phyloP scores from a whole-genome alignment of 192 early-diverging fungal species.

The Paraglomus occultum region DNA sequence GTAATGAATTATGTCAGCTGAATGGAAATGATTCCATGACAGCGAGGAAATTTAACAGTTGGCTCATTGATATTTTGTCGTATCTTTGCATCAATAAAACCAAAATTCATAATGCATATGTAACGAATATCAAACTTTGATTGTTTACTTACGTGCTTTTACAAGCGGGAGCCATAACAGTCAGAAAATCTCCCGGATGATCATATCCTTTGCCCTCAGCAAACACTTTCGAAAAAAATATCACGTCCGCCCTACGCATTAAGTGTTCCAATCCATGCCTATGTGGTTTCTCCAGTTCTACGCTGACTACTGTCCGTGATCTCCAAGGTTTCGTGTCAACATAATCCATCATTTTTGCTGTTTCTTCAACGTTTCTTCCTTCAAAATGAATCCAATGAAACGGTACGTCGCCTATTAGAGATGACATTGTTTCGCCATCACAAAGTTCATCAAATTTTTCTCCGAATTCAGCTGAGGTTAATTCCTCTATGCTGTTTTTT shows the following conservation, averaged over 20 bases:
- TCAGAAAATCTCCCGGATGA: slow-evolving; percentile 44
- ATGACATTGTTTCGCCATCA: slow-evolving; percentile 1
- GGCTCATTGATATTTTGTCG: no score
- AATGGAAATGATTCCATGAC: no score
- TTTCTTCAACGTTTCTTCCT: slow-evolving; percentile 54
- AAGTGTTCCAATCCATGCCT: slow-evolving; percentile 56
- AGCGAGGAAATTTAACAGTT: no score
- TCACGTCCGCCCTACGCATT: slow-evolving; percentile 55
- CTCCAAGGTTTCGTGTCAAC: slow-evolving; percentile 48
- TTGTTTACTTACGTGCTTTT: slow-evolving; percentile 37
- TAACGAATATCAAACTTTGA: neutral
- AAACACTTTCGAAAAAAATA: slow-evolving; percentile 64
- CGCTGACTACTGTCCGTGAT: slow-evolving; percentile 53
- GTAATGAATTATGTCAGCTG: no score
- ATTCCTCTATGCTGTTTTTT: slow-evolving; percentile 49
- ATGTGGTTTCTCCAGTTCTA: slow-evolving; percentile 68
- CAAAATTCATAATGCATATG: neutral
- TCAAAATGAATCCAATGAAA: slow-evolving; percentile 69
- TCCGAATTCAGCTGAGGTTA: slow-evolving; percentile 55
- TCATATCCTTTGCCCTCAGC: slow-evolving; percentile 59
- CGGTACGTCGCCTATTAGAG: slow-evolving; percentile 33
- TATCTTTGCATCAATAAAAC: neutral
- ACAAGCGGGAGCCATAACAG: slow-evolving; percentile 37
- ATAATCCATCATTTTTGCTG: slow-evolving; percentile 53
- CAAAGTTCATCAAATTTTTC: slow-evolving; percentile 40